Evolutionary conservation across 805 yeast genomes (phyloP).

Genomic region (Ogataea minuta): DNA sequence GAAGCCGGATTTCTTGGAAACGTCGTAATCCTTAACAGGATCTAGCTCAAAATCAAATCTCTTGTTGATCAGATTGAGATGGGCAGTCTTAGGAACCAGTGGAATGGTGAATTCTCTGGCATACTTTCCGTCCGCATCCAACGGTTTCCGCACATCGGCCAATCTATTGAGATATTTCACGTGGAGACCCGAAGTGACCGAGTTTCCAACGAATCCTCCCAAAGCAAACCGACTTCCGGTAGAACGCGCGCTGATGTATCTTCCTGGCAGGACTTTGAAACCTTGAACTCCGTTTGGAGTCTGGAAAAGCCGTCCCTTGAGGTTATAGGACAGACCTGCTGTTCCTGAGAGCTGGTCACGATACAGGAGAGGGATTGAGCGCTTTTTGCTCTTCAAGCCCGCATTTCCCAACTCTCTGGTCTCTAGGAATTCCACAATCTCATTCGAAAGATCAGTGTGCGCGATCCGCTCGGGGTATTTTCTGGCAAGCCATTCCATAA

Average conservation of each 20-base stretch:
- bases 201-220: slow-evolving; percentile 45
- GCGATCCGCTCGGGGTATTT: slow-evolving; percentile 44
- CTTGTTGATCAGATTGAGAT: slow-evolving; percentile 23
- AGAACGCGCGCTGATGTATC: slow-evolving; percentile 50
- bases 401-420: slow-evolving; percentile 19
- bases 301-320: slow-evolving; percentile 65
- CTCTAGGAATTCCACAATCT: slow-evolving; percentile 41
- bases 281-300: slow-evolving; percentile 67
- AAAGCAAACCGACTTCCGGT: slow-evolving; percentile 48
- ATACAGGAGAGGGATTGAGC: slow-evolving; percentile 21
- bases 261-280: slow-evolving; percentile 61
- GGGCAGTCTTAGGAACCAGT: slow-evolving; percentile 27
- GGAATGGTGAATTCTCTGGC: slow-evolving; percentile 32
- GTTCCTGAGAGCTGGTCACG: slow-evolving; percentile 47
- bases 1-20: slow-evolving; percentile 10
- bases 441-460: slow-evolving; percentile 36
- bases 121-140: slow-evolving; percentile 25
- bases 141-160: slow-evolving; percentile 19
- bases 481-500: slow-evolving; percentile 52
- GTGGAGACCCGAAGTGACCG: slow-evolving; percentile 26
- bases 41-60: slow-evolving; percentile 25
- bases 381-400: slow-evolving; percentile 3
- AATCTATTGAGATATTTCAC: slow-evolving; percentile 23
- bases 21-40: slow-evolving; percentile 22
- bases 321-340: slow-evolving; percentile 71